These are phyloP conservation scores for Aphanomyces invadans DNA, from an alignment of 352 stramenopile species.

Conservation along the genomic window DNA sequence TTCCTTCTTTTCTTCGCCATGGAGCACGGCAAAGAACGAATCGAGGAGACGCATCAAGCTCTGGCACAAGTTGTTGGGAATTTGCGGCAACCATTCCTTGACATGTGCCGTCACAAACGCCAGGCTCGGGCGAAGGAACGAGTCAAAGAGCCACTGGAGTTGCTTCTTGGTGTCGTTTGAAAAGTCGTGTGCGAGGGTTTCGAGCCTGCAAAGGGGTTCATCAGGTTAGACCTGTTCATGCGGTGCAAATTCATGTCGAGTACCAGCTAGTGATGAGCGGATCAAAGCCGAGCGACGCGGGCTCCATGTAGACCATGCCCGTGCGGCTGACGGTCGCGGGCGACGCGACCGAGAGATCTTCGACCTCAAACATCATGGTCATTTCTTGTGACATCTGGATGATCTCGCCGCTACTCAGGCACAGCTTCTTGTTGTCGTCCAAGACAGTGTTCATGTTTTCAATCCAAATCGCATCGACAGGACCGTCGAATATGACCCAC, in stretches of 20 bases:
- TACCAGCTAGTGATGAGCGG: constrained; percentile 87
- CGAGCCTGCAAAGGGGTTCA: constrained; percentile 23
- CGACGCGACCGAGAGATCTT: constrained; percentile 90
- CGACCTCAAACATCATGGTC: constrained; percentile 97
- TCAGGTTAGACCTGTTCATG: neutral
- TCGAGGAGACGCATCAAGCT: constrained; percentile 89
- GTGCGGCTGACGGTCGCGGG: constrained; percentile 90
- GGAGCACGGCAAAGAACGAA: constrained; percentile 82
- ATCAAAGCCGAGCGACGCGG: constrained; percentile 86
- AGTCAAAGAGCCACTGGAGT: constrained; percentile 80
- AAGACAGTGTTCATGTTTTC: constrained; percentile 97
- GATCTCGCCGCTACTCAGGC: constrained; percentile 91
- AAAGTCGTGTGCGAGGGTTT: neutral
- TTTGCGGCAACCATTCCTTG: constrained; percentile 88
- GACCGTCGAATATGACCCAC: constrained; percentile 94
- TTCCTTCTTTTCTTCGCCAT: constrained; percentile 81
- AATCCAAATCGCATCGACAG: constrained; percentile 95
- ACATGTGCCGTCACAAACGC: constrained; percentile 82
- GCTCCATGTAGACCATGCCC: constrained; percentile 96
- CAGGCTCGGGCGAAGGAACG: constrained; percentile 73
- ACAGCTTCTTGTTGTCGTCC: constrained; percentile 95
- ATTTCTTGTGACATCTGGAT: constrained; percentile 92
- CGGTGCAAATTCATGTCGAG: constrained; percentile 41
- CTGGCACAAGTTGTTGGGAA: constrained; percentile 86
- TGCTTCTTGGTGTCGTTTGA: constrained; percentile 17